A percentile compares a stretch with the other conserved stretches of the same genome.
phyloP scores from a whole-genome alignment of 805 yeast genomes.

The Nakazawaea ernobii region DNA sequence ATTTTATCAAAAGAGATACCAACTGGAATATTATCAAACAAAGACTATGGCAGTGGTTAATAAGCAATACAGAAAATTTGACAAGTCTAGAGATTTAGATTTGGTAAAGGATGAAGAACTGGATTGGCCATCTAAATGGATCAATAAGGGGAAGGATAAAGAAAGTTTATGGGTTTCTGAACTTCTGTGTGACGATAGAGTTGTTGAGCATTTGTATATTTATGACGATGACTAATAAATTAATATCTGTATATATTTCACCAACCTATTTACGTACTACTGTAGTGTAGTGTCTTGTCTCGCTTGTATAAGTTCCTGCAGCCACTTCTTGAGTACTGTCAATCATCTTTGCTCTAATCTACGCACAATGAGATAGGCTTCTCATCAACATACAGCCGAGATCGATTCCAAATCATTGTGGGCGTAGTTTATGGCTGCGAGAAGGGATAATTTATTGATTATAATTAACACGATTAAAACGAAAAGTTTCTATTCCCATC shows the following conservation, averaged over 20 bases:
- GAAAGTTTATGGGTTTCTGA: slow-evolving; percentile 87
- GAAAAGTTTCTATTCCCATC: too few relatives aligned
- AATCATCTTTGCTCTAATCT: too few relatives aligned
- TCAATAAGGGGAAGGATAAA: slow-evolving; percentile 63
- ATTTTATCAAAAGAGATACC: slow-evolving; percentile 67
- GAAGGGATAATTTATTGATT: too few relatives aligned
- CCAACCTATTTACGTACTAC: too few relatives aligned
- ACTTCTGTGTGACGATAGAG: slow-evolving; percentile 62
- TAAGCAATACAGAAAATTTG: slow-evolving; percentile 50
- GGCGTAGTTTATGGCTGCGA: too few relatives aligned
- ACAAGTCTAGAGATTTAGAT: slow-evolving; percentile 34
- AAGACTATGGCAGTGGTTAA: slow-evolving; percentile 47
- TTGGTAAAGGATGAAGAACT: slow-evolving; percentile 58
- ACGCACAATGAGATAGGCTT: too few relatives aligned
- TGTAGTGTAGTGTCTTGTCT: too few relatives aligned
- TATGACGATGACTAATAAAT: slow-evolving; percentile 21
- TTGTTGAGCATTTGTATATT: slow-evolving; percentile 46
- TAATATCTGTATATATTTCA: slow-evolving; percentile 11
- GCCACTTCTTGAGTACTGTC: too few relatives aligned
- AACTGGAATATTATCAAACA: slow-evolving; percentile 59
- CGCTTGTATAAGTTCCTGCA: too few relatives aligned
- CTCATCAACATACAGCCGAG: too few relatives aligned
- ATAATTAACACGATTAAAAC: too few relatives aligned
- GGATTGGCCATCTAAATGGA: slow-evolving; percentile 89
- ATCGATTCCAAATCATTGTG: too few relatives aligned